A percentile compares a stretch with the other conserved stretches of the same genome.
phyloP scores from a whole-genome alignment of 208 protist species.

The Vickermania ingenoplastis region DNA sequence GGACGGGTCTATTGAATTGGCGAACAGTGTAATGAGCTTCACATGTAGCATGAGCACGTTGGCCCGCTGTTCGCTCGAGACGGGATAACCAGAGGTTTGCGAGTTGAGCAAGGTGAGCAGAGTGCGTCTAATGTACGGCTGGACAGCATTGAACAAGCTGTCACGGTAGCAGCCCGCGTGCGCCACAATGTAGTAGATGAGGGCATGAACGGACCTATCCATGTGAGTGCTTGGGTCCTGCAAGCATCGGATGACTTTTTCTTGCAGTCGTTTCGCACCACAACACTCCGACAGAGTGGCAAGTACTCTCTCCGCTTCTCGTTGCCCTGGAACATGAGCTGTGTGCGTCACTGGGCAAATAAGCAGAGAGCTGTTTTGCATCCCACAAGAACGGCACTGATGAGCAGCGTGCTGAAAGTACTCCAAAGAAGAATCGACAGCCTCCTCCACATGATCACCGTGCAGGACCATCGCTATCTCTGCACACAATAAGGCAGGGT shows the following conservation, averaged over 20 bases:
- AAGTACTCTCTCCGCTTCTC: constrained; percentile 60
- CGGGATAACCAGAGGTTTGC: constrained; percentile 32
- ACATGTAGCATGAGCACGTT: constrained; percentile 86
- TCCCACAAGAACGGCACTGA: constrained; percentile 68
- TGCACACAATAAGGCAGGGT: constrained; percentile 84
- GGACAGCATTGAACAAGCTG: constrained; percentile 62
- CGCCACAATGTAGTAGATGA: constrained; percentile 74
- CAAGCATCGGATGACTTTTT: constrained; percentile 59
- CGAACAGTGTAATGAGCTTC: constrained; percentile 71
- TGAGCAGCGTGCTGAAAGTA: constrained; percentile 71
- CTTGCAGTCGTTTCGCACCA: constrained; percentile 54
- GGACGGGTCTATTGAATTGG: constrained; percentile 60
- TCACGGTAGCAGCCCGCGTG: constrained; percentile 83
- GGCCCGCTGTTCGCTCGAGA: constrained; percentile 73
- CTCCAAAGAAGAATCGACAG: constrained; percentile 64
- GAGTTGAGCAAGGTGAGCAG: constrained; percentile 63
- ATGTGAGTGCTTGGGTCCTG: constrained; percentile 69
- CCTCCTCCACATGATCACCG: constrained; percentile 71
- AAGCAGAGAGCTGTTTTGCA: constrained; percentile 39
- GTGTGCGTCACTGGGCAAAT: constrained; percentile 73
- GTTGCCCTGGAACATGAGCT: constrained; percentile 65
- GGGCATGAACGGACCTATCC: constrained; percentile 70
- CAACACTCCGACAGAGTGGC: constrained; percentile 79
- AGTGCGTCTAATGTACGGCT: constrained; percentile 85
- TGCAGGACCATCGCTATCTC: constrained; percentile 88